A percentile compares a stretch with the other conserved stretches of the same genome.
phyloP scores from a whole-genome alignment of 2,329 filamentous ascomycete species.

The Beauveria bassiana region DNA sequence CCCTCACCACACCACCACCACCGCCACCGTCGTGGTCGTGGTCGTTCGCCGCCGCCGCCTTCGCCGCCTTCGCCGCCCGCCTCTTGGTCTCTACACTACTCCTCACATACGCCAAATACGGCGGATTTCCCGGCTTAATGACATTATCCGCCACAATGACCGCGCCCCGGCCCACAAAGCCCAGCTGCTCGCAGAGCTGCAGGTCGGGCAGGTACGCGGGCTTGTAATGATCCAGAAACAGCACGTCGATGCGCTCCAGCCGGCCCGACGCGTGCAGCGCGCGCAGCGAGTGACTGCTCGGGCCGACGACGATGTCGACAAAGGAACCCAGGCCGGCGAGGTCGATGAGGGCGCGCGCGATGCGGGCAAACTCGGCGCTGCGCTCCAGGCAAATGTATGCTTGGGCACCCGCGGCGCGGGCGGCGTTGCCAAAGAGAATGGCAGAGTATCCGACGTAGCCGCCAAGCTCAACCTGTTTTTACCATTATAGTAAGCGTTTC shows the following conservation, averaged over 20 bases:
- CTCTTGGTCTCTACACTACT: slow-evolving; percentile 55
- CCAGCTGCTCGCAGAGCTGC: slow-evolving; percentile 67
- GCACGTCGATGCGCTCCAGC: slow-evolving; percentile 56
- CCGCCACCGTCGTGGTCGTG: slow-evolving; percentile 20
- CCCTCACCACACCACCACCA: slow-evolving; percentile 26
- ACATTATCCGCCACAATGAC: slow-evolving; percentile 64
- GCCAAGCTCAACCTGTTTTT: slow-evolving; percentile 58
- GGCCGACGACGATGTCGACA: slow-evolving; percentile 63
- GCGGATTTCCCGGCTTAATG: slow-evolving; percentile 63
- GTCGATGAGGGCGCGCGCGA: slow-evolving; percentile 61
- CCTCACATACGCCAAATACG: slow-evolving; percentile 63
- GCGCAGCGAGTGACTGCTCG: slow-evolving; percentile 57
- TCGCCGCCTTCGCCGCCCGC: slow-evolving; percentile 23
- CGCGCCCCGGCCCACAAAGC: slow-evolving; percentile 53
- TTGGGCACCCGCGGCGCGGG: slow-evolving; percentile 55
- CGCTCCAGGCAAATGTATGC: slow-evolving; percentile 65
- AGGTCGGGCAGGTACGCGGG: slow-evolving; percentile 66
- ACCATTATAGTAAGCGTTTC: background rate
- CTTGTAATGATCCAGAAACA: slow-evolving; percentile 79
- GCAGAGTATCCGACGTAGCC: slow-evolving; percentile 78
- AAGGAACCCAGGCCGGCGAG: slow-evolving; percentile 65
- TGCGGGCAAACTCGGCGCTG: slow-evolving; percentile 65
- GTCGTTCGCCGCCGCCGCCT: slow-evolving; percentile 13
- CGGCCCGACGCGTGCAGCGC: slow-evolving; percentile 46
- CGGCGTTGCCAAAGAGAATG: slow-evolving; percentile 63